Evolutionary conservation across 768 basidiomycete genomes (phyloP).

Genomic region (Russula vinacea): DNA sequence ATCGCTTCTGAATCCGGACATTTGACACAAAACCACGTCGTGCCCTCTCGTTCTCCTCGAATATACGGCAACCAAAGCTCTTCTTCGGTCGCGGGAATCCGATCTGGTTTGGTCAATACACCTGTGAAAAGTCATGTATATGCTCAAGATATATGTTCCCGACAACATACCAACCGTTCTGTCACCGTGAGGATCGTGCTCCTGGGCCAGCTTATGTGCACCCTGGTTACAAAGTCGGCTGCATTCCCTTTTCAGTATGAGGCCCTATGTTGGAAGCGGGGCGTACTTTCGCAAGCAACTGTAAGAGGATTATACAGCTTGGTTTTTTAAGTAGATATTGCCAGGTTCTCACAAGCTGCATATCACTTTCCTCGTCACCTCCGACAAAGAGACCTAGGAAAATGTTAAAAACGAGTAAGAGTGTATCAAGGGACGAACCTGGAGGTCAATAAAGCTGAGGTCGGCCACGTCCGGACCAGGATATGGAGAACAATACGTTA

Average conservation of each 20-base stretch:
- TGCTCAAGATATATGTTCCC: background rate
- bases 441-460: conserved; percentile 43
- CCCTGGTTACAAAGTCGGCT: conserved; percentile 86
- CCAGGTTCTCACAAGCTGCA: conserved; percentile 59
- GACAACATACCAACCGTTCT: conserved; percentile 62
- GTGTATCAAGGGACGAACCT: conserved; percentile 32
- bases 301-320: conserved; percentile 64
- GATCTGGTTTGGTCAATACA: conserved; percentile 26
- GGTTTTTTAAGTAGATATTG: conserved; percentile 54
- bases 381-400: conserved; percentile 54
- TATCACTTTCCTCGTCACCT: conserved; percentile 42
- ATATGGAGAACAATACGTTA: conserved; percentile 42
- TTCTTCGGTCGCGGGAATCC: conserved; percentile 45
- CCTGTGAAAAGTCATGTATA: conserved; percentile 8
- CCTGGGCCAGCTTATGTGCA: conserved; percentile 60
- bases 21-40: conserved; percentile 54
- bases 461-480: conserved; percentile 41
- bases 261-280: background rate
- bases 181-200: conserved; percentile 56
- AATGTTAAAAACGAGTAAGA: background rate
- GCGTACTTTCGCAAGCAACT: conserved; percentile 62
- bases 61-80: conserved; percentile 55
- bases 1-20: conserved; percentile 49
- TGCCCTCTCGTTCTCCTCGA: conserved; percentile 49
- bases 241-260: background rate